Conservation (phyloP, 2,329 filamentous ascomycete species). For the Claviceps capensis region DNA sequence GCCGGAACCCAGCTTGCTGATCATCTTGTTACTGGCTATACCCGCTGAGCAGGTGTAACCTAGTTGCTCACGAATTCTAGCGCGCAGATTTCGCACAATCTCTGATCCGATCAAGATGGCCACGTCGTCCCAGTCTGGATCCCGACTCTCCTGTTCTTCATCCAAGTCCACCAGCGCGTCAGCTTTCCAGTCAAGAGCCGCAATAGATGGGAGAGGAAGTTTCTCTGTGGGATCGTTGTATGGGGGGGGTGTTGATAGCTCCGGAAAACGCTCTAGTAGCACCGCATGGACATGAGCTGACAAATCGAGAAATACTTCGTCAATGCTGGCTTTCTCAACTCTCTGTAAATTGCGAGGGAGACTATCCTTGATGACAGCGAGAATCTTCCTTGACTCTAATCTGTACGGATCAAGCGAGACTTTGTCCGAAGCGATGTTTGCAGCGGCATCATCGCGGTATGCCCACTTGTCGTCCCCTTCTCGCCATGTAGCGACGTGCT, state of each 20-base stretch:
- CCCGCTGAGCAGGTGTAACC: conserved; percentile 89
- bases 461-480: conserved; percentile 88
- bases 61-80: conserved; percentile 52
- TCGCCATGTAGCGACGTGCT: conserved; percentile 91
- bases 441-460: conserved; percentile 69
- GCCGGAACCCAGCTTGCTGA: conserved; percentile 84
- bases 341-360: conserved; percentile 53
- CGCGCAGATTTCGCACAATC: conserved; percentile 66
- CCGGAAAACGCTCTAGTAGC: conserved; percentile 63
- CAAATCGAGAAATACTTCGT: conserved; percentile 90
- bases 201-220: conserved; percentile 54
- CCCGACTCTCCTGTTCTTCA: conserved; percentile 58
- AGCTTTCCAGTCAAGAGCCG: conserved; percentile 67
- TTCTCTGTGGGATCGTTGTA: conserved; percentile 59
- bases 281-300: conserved; percentile 69
- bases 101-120: conserved; percentile 77
- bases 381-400: conserved; percentile 67
- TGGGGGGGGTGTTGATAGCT: conserved; percentile 50
- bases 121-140: conserved; percentile 95
- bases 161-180: conserved; percentile 75
- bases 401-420: conserved; percentile 90
- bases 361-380: conserved; percentile 62
- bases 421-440: conserved; percentile 76
- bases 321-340: conserved; percentile 88
- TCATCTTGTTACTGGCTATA: conserved; percentile 81